phyloP scores from a whole-genome alignment of 2,329 filamentous ascomycete species.

The Hypoxylon sp. region DNA sequence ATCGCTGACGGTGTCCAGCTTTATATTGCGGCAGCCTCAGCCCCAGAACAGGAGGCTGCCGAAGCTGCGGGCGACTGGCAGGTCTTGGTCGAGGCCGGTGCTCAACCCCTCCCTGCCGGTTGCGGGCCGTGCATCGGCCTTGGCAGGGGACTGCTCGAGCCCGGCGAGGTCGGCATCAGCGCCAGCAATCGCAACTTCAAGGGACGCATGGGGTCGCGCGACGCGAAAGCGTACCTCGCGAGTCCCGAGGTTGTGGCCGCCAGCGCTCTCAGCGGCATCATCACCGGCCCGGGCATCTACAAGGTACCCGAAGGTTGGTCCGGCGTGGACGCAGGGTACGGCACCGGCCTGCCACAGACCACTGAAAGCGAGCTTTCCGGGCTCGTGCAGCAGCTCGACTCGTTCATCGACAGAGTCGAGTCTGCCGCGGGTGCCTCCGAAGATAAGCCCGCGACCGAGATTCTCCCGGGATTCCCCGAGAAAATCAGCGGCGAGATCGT shows the following conservation, averaged over 20 bases:
- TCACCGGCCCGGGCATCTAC: conserved; percentile 84
- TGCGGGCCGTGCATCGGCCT: conserved; percentile 92
- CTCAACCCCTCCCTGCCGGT: conserved; percentile 76
- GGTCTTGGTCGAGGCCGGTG: conserved; percentile 83
- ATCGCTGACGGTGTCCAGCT: conserved; percentile 83
- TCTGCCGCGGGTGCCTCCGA: conserved; percentile 57
- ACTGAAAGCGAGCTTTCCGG: not conserved
- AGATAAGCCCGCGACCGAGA: conserved; percentile 67
- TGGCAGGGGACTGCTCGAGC: conserved; percentile 56
- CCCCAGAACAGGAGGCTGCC: conserved; percentile 80
- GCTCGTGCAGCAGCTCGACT: conserved; percentile 24
- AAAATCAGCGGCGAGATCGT: conserved; percentile 85
- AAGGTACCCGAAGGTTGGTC: conserved; percentile 72
- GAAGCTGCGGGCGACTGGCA: conserved; percentile 91
- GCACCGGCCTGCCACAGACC: not conserved
- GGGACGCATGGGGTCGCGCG: conserved; percentile 82
- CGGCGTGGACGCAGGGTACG: not conserved
- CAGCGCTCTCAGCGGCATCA: conserved; percentile 81
- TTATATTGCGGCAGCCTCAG: conserved; percentile 90
- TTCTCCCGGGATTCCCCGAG: conserved; percentile 89
- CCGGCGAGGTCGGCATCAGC: conserved; percentile 74
- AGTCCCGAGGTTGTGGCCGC: conserved; percentile 90
- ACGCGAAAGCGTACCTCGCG: not conserved
- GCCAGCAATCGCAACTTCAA: conserved; percentile 93
- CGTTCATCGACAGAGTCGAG: conserved; percentile 69